Evolutionary conservation across 257 asterid species (phyloP).

Genomic region (Rhazya stricta): DNA sequence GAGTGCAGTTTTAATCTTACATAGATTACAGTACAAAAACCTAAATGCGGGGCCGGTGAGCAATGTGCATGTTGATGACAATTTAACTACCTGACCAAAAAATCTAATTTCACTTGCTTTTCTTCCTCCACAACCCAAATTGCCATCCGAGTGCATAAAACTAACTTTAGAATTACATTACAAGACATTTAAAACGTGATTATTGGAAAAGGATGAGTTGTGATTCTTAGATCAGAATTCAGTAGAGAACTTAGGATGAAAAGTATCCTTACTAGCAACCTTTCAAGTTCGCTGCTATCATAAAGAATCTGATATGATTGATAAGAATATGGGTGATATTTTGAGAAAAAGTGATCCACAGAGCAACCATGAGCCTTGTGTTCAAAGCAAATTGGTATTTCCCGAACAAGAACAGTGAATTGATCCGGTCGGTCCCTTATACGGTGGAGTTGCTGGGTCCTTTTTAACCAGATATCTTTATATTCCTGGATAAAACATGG

Average conservation of each 20-base stretch:
- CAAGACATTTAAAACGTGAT: background rate
- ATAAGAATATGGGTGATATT: constrained; percentile 68
- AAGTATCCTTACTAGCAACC: constrained; percentile 49
- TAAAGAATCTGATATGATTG: constrained; percentile 70
- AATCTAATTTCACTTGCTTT: background rate
- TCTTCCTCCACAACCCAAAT: background rate
- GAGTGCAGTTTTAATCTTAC: no score
- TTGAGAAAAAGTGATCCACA: constrained; percentile 72
- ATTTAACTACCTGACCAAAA: background rate
- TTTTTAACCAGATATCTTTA: constrained; percentile 53
- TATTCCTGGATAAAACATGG: constrained; percentile 53
- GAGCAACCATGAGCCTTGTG: constrained; percentile 77
- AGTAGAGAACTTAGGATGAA: background rate
- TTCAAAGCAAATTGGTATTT: constrained; percentile 75
- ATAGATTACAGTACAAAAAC: no score
- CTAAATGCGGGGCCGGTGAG: no score
- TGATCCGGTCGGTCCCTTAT: constrained; percentile 83
- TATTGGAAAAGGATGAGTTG: background rate
- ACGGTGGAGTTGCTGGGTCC: constrained; percentile 55
- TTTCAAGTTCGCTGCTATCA: constrained; percentile 65
- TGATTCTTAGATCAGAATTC: background rate
- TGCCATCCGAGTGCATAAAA: background rate
- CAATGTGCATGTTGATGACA: background rate
- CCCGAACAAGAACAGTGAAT: constrained; percentile 90
- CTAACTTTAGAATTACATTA: no score